These are phyloP conservation scores for Annulohypoxylon moriforme DNA, from an alignment of 495 filamentous ascomycete species.

Conservation along the genomic window DNA sequence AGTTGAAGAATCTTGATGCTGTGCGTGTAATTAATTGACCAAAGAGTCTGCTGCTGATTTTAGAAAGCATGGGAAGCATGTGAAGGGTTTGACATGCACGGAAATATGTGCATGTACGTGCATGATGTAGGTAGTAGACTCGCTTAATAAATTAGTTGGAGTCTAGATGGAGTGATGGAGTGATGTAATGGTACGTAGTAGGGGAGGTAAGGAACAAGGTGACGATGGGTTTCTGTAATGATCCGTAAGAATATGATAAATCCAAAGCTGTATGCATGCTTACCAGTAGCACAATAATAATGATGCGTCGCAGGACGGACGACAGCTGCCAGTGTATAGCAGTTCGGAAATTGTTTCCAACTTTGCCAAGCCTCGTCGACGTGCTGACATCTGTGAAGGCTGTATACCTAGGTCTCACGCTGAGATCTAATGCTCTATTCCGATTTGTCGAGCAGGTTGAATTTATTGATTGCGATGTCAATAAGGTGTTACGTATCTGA, in stretches of 20 bases:
- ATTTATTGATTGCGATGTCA: conserved; percentile 13
- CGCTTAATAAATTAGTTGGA: conserved; percentile 39
- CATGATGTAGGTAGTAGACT: conserved; percentile 21
- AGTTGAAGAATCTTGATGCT: conserved; percentile 33
- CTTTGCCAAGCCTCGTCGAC: conserved; percentile 26
- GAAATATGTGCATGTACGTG: conserved; percentile 10
- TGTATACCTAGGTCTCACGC: conserved; percentile 14
- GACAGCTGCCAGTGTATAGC: conserved; percentile 22
- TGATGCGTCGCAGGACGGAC: conserved; percentile 10
- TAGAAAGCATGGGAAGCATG: conserved; percentile 37
- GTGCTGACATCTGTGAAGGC: conserved; percentile 22
- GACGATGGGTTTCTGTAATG: conserved; percentile 31
- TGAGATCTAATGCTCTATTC: conserved; percentile 22
- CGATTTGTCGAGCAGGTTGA: conserved; percentile 30
- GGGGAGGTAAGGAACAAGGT: conserved; percentile 8
- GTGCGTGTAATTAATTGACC: conserved; percentile 28
- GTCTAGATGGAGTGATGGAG: conserved; percentile 42
- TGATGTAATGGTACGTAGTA: too few relatives aligned
- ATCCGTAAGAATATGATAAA: conserved; percentile 17
- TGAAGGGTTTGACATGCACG: conserved; percentile 40
- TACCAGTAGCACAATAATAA: not conserved
- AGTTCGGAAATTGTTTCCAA: conserved; percentile 25
- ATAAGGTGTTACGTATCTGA: conserved; percentile 29
- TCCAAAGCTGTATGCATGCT: conserved; percentile 2
- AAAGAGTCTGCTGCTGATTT: conserved; percentile 17